Evolutionary conservation across 2,329 filamentous ascomycete species (phyloP), one percentile per base, ranked within the genome.

Genomic region (Xylariaceae sp.): DNA sequence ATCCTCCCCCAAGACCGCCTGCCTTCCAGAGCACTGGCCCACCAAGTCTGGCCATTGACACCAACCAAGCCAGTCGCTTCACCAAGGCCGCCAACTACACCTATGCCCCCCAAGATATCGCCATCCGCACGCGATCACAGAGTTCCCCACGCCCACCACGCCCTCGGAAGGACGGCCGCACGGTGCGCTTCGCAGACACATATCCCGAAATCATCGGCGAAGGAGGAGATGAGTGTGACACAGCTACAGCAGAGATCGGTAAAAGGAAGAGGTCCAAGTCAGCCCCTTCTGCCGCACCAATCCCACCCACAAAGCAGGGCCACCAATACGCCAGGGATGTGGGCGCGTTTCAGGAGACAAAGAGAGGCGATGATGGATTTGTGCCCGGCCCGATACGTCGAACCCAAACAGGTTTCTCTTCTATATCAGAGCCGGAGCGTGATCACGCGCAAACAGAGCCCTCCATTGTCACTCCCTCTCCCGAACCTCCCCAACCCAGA

Each of bases 191-290:
- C 62, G 80, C 78, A 45, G 82, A 88, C 58, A 78, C 77, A 10
- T 75, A 78, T 47, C 90, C 91, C 6, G 86, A 90, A 42, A 70
- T 96, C 54, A 96, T 97, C 62, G 92, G 92, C 42, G 86, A 92
- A 68, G 92, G 92, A 50, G 92, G 92, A 32, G 92, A 96, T 62
- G 90, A 96, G 67, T 86, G 87, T 47, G 83, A 88, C 47, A 72
- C 79, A 9, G 87, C 88, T 1, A 80, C 84, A 1, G 74, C 82
- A 17, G 87, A 94, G 63, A 85, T 96, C 47, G 84, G 82, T 5
- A 77, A 74, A 64, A 74, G 71, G 54, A 85, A 78, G 67, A 74
- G 66, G 58, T 62, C 64, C 43, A 70, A 63, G 58, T 68, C 62
- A 52, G 63, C 65, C 58, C 64, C 64, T 55, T 46, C 58, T 52